Evolutionary conservation across 1,284 basidiomycete genomes (phyloP).

Genomic region (Bothia castanella): DNA sequence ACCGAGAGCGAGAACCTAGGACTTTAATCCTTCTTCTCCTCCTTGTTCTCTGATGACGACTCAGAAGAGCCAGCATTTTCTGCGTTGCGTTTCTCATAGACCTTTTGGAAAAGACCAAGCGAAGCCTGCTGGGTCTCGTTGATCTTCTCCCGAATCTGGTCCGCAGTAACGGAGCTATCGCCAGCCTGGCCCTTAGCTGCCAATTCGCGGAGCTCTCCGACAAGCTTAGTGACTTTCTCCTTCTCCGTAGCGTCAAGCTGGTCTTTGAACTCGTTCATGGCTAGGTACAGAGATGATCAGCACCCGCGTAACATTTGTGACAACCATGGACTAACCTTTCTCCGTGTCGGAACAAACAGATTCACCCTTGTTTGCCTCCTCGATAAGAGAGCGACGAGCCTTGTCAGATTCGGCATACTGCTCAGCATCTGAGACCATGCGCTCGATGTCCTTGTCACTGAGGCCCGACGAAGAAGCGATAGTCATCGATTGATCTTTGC

Average conservation of each 20-base stretch:
- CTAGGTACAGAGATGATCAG: slow-evolving; percentile 38
- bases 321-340: slow-evolving; percentile 60
- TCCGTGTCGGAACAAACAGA: slow-evolving; percentile 94
- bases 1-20: not conserved
- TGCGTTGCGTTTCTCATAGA: slow-evolving; percentile 88
- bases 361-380: slow-evolving; percentile 97
- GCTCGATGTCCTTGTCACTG: slow-evolving; percentile 94
- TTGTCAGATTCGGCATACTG: slow-evolving; percentile 91
- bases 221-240: slow-evolving; percentile 87
- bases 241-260: slow-evolving; percentile 91
- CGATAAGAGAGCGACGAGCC: slow-evolving; percentile 83
- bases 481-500: slow-evolving; percentile 96
- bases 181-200: slow-evolving; percentile 88
- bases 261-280: slow-evolving; percentile 96
- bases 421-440: slow-evolving; percentile 95
- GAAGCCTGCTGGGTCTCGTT: slow-evolving; percentile 96
- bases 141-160: slow-evolving; percentile 90
- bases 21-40: slow-evolving; percentile 72
- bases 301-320: not conserved
- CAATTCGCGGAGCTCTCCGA: slow-evolving; percentile 87
- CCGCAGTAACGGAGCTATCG: slow-evolving; percentile 78
- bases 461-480: slow-evolving; percentile 97
- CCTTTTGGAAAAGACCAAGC: slow-evolving; percentile 97
- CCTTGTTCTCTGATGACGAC: slow-evolving; percentile 45
- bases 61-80: slow-evolving; percentile 58